Evolutionary conservation across 768 basidiomycete species (phyloP), one percentile per base, ranked within the genome.

Genomic region (Mycena vitilis): DNA sequence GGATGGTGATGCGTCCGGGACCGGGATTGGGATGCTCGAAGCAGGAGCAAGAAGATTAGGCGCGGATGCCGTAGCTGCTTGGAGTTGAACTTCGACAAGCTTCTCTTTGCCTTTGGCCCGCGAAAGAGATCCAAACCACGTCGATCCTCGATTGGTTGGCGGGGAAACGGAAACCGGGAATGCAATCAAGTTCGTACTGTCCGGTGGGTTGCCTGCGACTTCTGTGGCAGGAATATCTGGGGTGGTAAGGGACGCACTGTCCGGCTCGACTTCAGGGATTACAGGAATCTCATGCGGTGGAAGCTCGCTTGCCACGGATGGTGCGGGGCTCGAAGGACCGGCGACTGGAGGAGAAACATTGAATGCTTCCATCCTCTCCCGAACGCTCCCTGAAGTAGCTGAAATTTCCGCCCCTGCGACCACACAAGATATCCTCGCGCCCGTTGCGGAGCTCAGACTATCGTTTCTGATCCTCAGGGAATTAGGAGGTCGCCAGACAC

Each of bases 101-200:
- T 74, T 63, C 34, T 73, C 74, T 63, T 77, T 78, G 10, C 75
- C 75, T 57, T 68, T 75, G 0, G 74, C 72, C 61, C 81, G 72
- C 25, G 79, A 75, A 56, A 82, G 75, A 5, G 77, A 68, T 15
- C 69, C 73, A 60, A 84, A 80, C 83, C 81, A 83, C 2, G 79
- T 73, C 10, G 75, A 71, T 4, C 63, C 36, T 20, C 71, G 70
- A 36, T 22, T 60, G 20, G 61, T n/a, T 13, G 70, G 55, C 20
- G 71, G 71, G 20, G 71, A 72, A 45, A 63, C 64, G 36, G 71
- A 69, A 13, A 63, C 67, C 16, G 67, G 71, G 57, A 72, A 72
- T 47, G 64, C 42, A 18, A 72, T 54, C 49, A 61, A 54, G 51
- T 62, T 66, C 49, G 60, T 42, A 15, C 20, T 23, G 2, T 65